A percentile compares a stretch with the other conserved stretches of the same genome.
Evolutionary conservation across 139 green algal species (phyloP).

Genomic region (Spirogloea muscicola): DNA sequence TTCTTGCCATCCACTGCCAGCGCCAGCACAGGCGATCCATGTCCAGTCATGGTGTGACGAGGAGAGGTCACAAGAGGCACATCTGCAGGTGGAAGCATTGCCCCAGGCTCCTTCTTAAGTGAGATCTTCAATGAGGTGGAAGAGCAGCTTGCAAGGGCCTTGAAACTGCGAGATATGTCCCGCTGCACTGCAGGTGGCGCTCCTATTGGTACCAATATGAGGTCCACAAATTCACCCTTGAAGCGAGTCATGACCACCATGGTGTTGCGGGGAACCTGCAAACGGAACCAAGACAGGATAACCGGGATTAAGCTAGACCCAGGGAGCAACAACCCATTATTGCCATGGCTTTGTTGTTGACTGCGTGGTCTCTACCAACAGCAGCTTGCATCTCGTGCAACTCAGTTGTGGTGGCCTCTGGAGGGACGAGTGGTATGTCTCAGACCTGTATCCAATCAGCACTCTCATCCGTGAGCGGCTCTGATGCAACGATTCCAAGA

Average conservation of each 20-base stretch:
- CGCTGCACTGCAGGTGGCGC: slow-evolving; percentile 5
- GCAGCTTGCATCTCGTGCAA: no score
- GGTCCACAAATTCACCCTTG: slow-evolving; percentile 32
- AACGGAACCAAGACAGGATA: no score
- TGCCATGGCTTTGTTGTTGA: no score
- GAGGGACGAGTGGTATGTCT: no score
- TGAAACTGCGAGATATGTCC: slow-evolving; percentile 33
- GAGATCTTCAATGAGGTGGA: slow-evolving; percentile 1
- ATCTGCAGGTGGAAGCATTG: slow-evolving; percentile 3
- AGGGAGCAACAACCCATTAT: no score
- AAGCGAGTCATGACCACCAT: slow-evolving; percentile 29
- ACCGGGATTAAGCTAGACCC: no score
- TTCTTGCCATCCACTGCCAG: slow-evolving; percentile 4
- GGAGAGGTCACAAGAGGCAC: not conserved
- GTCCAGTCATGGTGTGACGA: slow-evolving; percentile 10
- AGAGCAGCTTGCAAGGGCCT: slow-evolving; percentile 16
- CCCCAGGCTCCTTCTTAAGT: no score
- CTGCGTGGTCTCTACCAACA: no score
- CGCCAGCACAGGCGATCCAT: slow-evolving; percentile 21
- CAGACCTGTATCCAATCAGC: slow-evolving; percentile 88
- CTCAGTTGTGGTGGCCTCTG: no score
- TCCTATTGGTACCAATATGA: slow-evolving; percentile 28
- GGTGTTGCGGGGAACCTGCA: slow-evolving; percentile 29
- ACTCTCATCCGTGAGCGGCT: slow-evolving; percentile 81
- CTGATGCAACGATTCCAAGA: slow-evolving; percentile 81